Conservation (phyloP, 2,329 filamentous ascomycete species). For the Acrocalymma vagum region DNA sequence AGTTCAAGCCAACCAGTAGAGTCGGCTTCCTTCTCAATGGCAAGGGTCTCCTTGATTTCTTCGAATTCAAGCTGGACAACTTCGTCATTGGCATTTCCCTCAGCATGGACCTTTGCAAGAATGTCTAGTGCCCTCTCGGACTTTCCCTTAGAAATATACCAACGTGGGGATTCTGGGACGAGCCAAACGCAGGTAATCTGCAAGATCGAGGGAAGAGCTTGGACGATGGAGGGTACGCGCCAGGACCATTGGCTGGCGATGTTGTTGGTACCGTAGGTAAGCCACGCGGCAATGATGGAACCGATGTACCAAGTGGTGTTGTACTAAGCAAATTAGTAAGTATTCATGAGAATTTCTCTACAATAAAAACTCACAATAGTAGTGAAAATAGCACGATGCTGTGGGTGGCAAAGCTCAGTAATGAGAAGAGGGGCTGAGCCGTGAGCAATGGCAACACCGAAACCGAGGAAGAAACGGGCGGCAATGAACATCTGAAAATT, state of each 20-base stretch:
- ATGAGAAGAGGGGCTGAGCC: conserved; percentile 62
- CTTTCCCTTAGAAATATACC: conserved; percentile 69
- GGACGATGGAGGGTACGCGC: conserved; percentile 64
- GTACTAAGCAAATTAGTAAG: no score
- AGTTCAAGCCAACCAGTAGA: conserved; percentile 55
- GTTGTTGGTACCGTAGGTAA: conserved; percentile 47
- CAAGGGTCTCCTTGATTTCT: conserved; percentile 60
- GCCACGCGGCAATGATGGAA: conserved; percentile 43
- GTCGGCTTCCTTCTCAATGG: conserved; percentile 57
- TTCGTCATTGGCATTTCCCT: conserved; percentile 55
- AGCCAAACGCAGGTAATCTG: conserved; percentile 50
- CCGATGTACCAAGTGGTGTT: conserved; percentile 7
- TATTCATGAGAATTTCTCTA: no score
- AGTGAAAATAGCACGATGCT: conserved; percentile 71
- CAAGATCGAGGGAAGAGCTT: conserved; percentile 53
- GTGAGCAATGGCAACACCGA: conserved; percentile 71
- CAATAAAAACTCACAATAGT: no score
- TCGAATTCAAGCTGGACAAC: conserved; percentile 57
- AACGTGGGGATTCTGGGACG: conserved; percentile 69
- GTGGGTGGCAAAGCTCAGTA: conserved; percentile 72
- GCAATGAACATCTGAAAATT: conserved; percentile 60
- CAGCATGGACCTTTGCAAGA: conserved; percentile 69
- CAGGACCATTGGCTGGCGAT: conserved; percentile 56
- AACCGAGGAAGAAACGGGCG: conserved; percentile 70
- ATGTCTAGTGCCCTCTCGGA: conserved; percentile 66